Evolutionary conservation across 768 basidiomycete species (phyloP).

Genomic region (Lactarius indigo): DNA sequence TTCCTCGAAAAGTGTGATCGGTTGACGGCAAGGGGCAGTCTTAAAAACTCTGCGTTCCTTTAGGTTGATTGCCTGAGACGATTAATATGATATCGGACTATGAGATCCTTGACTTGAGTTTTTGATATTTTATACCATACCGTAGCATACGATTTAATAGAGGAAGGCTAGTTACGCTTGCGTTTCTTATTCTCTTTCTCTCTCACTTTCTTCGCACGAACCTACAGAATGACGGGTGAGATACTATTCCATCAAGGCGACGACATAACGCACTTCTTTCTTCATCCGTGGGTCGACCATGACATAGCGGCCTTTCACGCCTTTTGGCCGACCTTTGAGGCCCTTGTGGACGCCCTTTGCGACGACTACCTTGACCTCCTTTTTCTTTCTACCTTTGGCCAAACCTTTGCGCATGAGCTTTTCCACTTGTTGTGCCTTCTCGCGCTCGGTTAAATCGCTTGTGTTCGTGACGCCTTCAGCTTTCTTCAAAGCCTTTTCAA

Average conservation of each 20-base stretch:
- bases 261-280: conserved; percentile 65
- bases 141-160: conserved; percentile 1
- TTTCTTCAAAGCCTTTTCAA: conserved; percentile 94
- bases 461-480: conserved; percentile 90
- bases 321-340: conserved; percentile 88
- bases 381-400: conserved; percentile 66
- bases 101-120: neutral
- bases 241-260: conserved; percentile 6
- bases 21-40: conserved; percentile 31
- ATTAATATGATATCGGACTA: neutral
- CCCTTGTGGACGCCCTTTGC: conserved; percentile 90
- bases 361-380: conserved; percentile 82
- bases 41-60: conserved; percentile 7
- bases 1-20: conserved; percentile 45
- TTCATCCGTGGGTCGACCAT: conserved; percentile 95
- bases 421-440: conserved; percentile 91
- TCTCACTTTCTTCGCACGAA: conserved; percentile 77
- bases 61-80: neutral
- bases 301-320: conserved; percentile 90
- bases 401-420: conserved; percentile 84
- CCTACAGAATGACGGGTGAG: conserved; percentile 39
- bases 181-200: conserved; percentile 71
- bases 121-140: neutral
- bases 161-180: conserved; percentile 35
- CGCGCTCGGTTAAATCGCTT: conserved; percentile 87